Evolutionary conservation across 192 early-diverging fungal species (phyloP), one percentile per base, ranked within the genome.

Genomic region (Backusella luteola): DNA sequence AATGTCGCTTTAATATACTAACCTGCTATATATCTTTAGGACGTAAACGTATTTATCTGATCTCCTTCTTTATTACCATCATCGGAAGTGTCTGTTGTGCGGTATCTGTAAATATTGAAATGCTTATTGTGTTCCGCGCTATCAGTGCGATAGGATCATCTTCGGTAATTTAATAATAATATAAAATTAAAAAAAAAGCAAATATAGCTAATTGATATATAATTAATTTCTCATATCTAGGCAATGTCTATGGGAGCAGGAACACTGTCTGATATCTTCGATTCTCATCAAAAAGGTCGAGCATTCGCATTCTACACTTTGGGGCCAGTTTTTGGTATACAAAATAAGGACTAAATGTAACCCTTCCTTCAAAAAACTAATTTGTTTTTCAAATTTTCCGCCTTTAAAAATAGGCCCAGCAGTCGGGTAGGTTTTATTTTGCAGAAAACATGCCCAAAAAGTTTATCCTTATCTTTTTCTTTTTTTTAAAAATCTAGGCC

Each of bases 221-320:
- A 23, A 53, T 53, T n/a, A 5, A 53, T 21, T 53, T n/a, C 6
- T 53, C n/a, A 21, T 12, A 14, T 17, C 21, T 66, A 79, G 77
- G 77, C 75, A 7, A 80, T 80, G 79, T 76, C 74, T 4, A 67
- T 79, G 68, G 82, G 82, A 6, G 82, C 82, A 34, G 82, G 79
- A 32, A 84, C 82, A 14, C 71, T 84, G 4, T 66, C 79, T 21
- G 82, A 84, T 21, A 78, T 80, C 34, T 84, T 77, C 29, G 68
- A 71, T 1, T 69, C 79, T 17, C 59, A 71, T 26, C 66, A 84
- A 56, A 69, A 79, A 34, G 82, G 82, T 32, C 67, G 73, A 9
- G 82, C 82, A 42, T 78, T 84, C 66, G 73, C 78, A 17, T 70
- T 35, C 44, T 83, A 83, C 21, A 71, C 66, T 0, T 53, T 49